These are phyloP conservation scores for Ogataea pilisensis DNA, from an alignment of 805 yeast genomes.

Conservation along the genomic window DNA sequence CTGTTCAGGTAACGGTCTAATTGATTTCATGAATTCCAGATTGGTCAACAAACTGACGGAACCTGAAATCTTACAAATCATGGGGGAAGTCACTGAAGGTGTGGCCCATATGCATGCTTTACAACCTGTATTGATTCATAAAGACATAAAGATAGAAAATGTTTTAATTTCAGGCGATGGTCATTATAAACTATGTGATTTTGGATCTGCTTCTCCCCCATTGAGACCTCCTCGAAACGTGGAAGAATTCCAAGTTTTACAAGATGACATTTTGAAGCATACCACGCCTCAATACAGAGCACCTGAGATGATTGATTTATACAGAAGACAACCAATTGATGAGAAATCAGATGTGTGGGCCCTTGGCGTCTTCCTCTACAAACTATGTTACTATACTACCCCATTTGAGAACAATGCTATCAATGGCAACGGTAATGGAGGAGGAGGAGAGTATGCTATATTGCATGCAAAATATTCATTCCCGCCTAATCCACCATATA, in stretches of 20 bases:
- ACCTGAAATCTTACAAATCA: constrained; percentile 60
- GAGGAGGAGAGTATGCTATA: constrained; percentile 58
- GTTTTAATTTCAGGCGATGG: constrained; percentile 59
- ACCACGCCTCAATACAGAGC: constrained; percentile 84
- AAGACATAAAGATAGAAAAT: constrained; percentile 82
- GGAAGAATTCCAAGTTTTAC: constrained; percentile 55
- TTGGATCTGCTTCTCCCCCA: constrained; percentile 72
- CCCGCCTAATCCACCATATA: constrained; percentile 54
- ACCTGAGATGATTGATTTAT: constrained; percentile 80
- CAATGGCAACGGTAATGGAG: constrained; percentile 31
- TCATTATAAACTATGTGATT: constrained; percentile 70
- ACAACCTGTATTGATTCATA: constrained; percentile 65
- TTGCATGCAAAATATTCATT: constrained; percentile 50
- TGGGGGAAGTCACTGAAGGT: constrained; percentile 68
- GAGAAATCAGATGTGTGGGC: constrained; percentile 89
- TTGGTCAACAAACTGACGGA: constrained; percentile 64
- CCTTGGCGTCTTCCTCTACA: constrained; percentile 70
- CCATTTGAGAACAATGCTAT: constrained; percentile 61
- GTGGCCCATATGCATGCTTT: constrained; percentile 76
- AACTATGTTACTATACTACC: constrained; percentile 75
- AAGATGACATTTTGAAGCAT: constrained; percentile 68
- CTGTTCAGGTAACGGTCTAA: constrained; percentile 69
- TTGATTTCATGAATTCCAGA: constrained; percentile 76
- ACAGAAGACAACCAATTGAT: constrained; percentile 65
- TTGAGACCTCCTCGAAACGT: constrained; percentile 58